These are phyloP conservation scores for Plantago ovata DNA, from an alignment of 257 asterid genomes.

Conservation along the genomic window DNA sequence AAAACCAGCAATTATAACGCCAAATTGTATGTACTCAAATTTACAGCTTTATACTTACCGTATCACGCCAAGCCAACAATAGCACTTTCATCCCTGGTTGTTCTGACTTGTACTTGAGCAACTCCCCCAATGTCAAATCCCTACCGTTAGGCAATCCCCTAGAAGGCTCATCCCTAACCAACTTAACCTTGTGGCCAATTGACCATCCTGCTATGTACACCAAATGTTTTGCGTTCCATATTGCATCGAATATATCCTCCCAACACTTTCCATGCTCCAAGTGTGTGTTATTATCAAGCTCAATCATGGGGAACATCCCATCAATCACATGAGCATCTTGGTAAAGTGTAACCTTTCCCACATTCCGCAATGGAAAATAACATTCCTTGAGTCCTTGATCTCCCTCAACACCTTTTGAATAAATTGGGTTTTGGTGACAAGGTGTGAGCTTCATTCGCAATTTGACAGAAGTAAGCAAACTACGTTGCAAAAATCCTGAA, in stretches of 20 bases:
- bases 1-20: constrained; percentile 2
- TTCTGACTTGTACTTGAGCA: constrained; percentile 84
- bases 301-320: constrained; percentile 54
- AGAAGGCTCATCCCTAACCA: constrained; percentile 62
- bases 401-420: constrained; percentile 38
- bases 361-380: constrained; percentile 73
- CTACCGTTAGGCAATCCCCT: constrained; percentile 75
- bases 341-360: constrained; percentile 64
- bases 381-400: constrained; percentile 50
- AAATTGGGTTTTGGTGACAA: constrained; percentile 41
- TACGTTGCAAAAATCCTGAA: constrained; percentile 41
- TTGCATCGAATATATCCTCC: constrained; percentile 74
- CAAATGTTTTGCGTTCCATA: constrained; percentile 70
- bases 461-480: constrained; percentile 48
- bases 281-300: constrained; percentile 31
- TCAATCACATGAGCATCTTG: constrained; percentile 76
- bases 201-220: constrained; percentile 76
- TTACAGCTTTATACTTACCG: constrained; percentile 78
- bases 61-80: constrained; percentile 94
- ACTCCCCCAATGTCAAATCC: constrained; percentile 72
- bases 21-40: constrained; percentile 41
- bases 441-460: constrained; percentile 54
- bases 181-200: constrained; percentile 54
- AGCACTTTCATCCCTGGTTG: constrained; percentile 93
- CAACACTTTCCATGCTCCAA: constrained; percentile 57